Conservation (phyloP, 371 early-diverging fungal genomes). For the Funneliformis caledonium region DNA sequence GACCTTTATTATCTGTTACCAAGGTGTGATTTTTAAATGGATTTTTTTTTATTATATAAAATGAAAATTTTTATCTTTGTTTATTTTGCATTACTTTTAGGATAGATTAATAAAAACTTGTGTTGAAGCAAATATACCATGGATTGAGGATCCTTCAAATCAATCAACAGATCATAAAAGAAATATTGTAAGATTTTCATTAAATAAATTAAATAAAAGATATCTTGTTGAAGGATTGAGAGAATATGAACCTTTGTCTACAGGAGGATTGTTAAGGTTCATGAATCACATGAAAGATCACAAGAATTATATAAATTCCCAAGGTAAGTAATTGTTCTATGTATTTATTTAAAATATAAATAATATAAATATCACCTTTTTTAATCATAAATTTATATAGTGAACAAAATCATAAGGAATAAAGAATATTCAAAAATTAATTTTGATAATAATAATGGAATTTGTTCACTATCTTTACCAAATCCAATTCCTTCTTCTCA, state of each 20-base stretch:
- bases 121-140: slow-evolving; percentile 19
- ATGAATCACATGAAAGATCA: slow-evolving; percentile 32
- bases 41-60: not conserved
- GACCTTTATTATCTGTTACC: slow-evolving; percentile 19
- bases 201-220: slow-evolving; percentile 25
- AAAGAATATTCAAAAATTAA: not conserved
- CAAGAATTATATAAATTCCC: slow-evolving; percentile 19
- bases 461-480: slow-evolving; percentile 12
- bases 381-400: no score
- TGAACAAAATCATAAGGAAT: not conserved
- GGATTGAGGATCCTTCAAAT: slow-evolving; percentile 42
- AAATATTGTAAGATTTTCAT: slow-evolving; percentile 29
- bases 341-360: not conserved
- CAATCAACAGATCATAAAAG: slow-evolving; percentile 36
- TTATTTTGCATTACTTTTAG: slow-evolving; percentile 10
- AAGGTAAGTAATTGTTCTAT: not conserved
- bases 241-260: slow-evolving; percentile 9
- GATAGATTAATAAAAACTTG: slow-evolving; percentile 40
- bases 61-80: not conserved
- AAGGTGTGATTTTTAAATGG: slow-evolving; percentile 1
- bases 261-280: not conserved
- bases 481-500: not conserved
- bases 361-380: not conserved
- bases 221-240: not conserved
- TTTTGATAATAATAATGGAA: slow-evolving; percentile 29